A percentile compares a stretch with the other conserved stretches of the same genome.
These are phyloP conservation scores for Penstemon eatonii DNA, from an alignment of 257 asterid genomes.

Conservation along the genomic window DNA sequence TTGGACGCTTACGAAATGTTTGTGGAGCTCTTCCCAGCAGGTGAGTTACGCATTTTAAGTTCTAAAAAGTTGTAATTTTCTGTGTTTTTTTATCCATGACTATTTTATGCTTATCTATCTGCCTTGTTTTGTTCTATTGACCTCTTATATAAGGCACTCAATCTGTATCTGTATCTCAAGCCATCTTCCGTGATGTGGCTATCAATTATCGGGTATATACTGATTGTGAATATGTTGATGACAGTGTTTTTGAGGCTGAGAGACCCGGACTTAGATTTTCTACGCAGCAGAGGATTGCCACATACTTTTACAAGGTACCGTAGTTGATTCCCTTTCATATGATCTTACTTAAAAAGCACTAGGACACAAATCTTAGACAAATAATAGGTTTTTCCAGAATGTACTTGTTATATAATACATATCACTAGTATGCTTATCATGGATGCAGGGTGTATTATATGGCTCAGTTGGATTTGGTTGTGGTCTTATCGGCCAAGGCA, in stretches of 20 bases:
- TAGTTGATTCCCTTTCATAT: conserved; percentile 2
- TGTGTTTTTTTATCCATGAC: not conserved
- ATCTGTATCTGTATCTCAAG: no score
- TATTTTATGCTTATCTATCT: not conserved
- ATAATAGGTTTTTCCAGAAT: not conserved
- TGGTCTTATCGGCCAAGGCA: conserved; percentile 94
- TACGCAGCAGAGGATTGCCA: conserved; percentile 73
- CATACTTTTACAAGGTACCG: conserved; percentile 87
- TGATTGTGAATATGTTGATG: conserved; percentile 26
- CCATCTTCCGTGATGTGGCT: conserved; percentile 4
- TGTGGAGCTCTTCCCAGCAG: conserved; percentile 90
- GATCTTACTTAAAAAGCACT: conserved; percentile 13
- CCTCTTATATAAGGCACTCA: not conserved
- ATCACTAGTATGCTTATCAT: conserved; percentile 25
- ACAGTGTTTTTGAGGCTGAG: conserved; percentile 90
- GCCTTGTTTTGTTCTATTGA: not conserved
- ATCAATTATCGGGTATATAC: conserved; percentile 3
- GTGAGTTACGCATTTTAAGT: conserved; percentile 35
- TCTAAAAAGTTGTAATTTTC: not conserved
- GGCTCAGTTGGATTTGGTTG: conserved; percentile 97
- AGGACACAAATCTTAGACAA: conserved; percentile 16
- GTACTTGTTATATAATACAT: not conserved
- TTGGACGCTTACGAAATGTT: conserved; percentile 59
- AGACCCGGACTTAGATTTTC: conserved; percentile 86
- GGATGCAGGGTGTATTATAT: conserved; percentile 71